A percentile compares a stretch with the other conserved stretches of the same genome.
Conservation (phyloP, 2,329 filamentous ascomycete genomes). For the Lachnellula hyalina region DNA sequence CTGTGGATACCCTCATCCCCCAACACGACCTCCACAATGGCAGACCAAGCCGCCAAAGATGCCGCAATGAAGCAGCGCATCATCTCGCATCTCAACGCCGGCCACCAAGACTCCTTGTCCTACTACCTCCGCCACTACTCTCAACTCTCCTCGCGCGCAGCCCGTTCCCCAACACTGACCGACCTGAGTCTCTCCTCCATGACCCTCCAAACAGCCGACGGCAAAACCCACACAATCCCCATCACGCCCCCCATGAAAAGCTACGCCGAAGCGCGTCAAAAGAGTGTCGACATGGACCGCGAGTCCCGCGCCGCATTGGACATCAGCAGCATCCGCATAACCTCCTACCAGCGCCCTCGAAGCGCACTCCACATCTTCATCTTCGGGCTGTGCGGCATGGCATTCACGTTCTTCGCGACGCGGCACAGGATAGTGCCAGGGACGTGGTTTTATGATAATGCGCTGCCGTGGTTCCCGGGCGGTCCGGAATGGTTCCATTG, state of each 20-base stretch:
- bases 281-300: conserved; percentile 68
- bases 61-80: conserved; percentile 53
- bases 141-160: conserved; percentile 48
- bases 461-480: conserved; percentile 49
- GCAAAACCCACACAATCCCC: conserved; percentile 47
- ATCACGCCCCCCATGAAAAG: conserved; percentile 66
- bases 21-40: not conserved
- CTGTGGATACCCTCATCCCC: too few species aligned
- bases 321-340: conserved; percentile 40
- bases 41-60: conserved; percentile 29
- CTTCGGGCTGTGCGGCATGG: conserved; percentile 50
- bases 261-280: conserved; percentile 61
- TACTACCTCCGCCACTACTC: conserved; percentile 74
- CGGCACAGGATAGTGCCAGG: conserved; percentile 49
- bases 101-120: conserved; percentile 69
- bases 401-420: conserved; percentile 45
- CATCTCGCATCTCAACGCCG: conserved; percentile 80
- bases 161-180: conserved; percentile 54
- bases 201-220: conserved; percentile 49
- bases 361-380: conserved; percentile 42
- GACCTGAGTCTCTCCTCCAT: conserved; percentile 62
- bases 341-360: conserved; percentile 33
- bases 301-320: conserved; percentile 55
- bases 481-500: conserved; percentile 54
- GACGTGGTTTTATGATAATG: conserved; percentile 42